These are phyloP conservation scores for Annulohypoxylon stygium DNA, from an alignment of 495 filamentous ascomycete species.

Conservation along the genomic window DNA sequence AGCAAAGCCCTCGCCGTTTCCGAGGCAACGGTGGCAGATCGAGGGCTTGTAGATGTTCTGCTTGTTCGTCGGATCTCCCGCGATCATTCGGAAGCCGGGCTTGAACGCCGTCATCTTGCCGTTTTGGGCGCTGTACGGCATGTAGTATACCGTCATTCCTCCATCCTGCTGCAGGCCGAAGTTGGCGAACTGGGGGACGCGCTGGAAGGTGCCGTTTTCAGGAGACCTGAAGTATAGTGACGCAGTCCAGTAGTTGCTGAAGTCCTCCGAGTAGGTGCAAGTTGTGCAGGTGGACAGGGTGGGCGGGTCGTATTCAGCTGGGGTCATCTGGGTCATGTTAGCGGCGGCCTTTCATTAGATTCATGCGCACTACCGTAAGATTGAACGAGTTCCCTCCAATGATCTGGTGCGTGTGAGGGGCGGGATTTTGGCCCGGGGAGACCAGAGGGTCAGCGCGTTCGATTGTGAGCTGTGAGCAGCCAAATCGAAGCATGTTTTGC, in stretches of 20 bases:
- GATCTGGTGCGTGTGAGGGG: conserved; percentile 57
- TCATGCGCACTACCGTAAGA: conserved; percentile 40
- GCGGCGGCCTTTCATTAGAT: conserved; percentile 6
- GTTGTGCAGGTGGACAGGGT: conserved; percentile 55
- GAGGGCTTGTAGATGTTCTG: conserved; percentile 58
- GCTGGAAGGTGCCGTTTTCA: conserved; percentile 58
- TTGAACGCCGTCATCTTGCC: conserved; percentile 54
- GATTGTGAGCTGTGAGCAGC: conserved; percentile 57
- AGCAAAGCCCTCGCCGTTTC: conserved; percentile 71
- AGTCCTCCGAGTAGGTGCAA: conserved; percentile 54
- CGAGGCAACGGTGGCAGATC: conserved; percentile 72
- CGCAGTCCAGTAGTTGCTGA: conserved; percentile 63
- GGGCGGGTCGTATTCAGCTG: conserved; percentile 50
- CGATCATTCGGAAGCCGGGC: conserved; percentile 76
- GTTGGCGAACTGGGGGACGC: conserved; percentile 61
- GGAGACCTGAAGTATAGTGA: conserved; percentile 59
- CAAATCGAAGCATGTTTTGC: conserved; percentile 56
- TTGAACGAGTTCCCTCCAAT: conserved; percentile 58
- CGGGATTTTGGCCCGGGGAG: conserved; percentile 52
- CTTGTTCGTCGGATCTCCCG: conserved; percentile 69
- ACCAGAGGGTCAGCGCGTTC: conserved; percentile 58
- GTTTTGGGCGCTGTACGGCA: conserved; percentile 57
- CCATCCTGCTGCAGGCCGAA: conserved; percentile 57
- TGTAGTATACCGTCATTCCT: conserved; percentile 62
- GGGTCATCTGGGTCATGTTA: conserved; percentile 53